Evolutionary conservation across 2,329 filamentous ascomycete genomes (phyloP).

Genomic region (Phaeosphaeriaceae sp.): DNA sequence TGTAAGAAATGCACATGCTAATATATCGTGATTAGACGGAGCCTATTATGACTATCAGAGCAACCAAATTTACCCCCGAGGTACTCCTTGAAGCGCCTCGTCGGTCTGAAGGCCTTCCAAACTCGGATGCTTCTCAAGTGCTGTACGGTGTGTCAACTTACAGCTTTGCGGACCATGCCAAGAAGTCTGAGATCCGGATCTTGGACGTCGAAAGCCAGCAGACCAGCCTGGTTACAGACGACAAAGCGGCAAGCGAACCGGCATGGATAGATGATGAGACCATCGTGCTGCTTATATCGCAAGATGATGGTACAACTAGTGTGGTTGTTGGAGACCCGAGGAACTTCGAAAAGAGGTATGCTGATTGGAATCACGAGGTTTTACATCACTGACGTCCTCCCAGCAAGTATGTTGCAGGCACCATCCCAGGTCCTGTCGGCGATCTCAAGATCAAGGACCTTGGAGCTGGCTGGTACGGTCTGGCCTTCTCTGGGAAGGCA

Average conservation of each 20-base stretch:
- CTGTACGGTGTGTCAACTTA: constrained; percentile 78
- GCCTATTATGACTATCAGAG: constrained; percentile 70
- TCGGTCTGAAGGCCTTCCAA: constrained; percentile 74
- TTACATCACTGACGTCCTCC: neutral
- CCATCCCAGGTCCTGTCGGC: constrained; percentile 55
- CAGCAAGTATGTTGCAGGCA: constrained; percentile 52
- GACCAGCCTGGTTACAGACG: constrained; percentile 70
- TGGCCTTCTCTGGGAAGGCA: constrained; percentile 66
- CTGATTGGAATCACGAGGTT: neutral
- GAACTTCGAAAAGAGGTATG: constrained; percentile 43
- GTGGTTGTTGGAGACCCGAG: constrained; percentile 44
- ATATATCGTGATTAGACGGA: neutral
- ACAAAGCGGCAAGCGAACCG: constrained; percentile 71
- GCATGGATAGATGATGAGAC: constrained; percentile 77
- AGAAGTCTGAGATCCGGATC: constrained; percentile 71
- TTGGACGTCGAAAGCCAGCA: constrained; percentile 73
- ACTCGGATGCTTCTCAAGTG: constrained; percentile 67
- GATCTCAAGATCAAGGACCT: constrained; percentile 57
- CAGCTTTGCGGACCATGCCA: constrained; percentile 77
- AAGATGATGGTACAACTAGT: constrained; percentile 49
- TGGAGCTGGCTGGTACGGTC: constrained; percentile 46
- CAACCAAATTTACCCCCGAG: constrained; percentile 76
- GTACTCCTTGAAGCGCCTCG: constrained; percentile 79
- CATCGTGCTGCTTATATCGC: constrained; percentile 62
- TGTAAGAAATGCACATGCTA: too few relatives aligned